phyloP scores from a whole-genome alignment of 805 yeast species.

The Kodamaea hsintzibuensis region DNA sequence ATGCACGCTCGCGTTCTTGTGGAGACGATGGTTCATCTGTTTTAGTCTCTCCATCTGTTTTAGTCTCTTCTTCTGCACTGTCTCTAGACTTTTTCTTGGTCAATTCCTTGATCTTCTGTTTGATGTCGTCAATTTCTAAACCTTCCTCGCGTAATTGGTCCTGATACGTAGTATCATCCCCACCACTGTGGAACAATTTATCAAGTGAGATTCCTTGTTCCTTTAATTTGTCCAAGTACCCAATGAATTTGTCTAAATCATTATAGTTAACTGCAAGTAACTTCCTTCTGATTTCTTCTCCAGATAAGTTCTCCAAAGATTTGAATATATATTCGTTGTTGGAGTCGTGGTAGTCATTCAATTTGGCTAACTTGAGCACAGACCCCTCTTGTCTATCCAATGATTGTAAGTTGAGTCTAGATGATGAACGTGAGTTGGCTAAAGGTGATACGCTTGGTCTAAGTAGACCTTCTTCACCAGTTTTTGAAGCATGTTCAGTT shows the following conservation, averaged over 20 bases:
- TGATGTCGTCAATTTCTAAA: slow-evolving; percentile 14
- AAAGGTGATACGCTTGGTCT: slow-evolving; percentile 14
- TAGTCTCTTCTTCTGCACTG: neutral
- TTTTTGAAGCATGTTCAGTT: neutral
- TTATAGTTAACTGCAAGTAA: slow-evolving; percentile 30
- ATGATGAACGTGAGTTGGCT: slow-evolving; percentile 20
- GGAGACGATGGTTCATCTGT: neutral
- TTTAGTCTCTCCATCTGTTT: neutral
- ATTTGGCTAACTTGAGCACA: slow-evolving; percentile 35
- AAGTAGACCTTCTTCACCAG: neutral
- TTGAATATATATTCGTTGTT: slow-evolving; percentile 10
- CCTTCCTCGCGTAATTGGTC: slow-evolving; percentile 12
- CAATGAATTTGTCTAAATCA: slow-evolving; percentile 37
- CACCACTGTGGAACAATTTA: slow-evolving; percentile 15
- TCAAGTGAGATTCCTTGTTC: slow-evolving; percentile 34
- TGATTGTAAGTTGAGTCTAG: slow-evolving; percentile 33
- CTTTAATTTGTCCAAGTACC: slow-evolving; percentile 31
- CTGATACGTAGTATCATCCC: neutral
- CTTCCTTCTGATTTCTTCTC: slow-evolving; percentile 40
- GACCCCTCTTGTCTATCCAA: slow-evolving; percentile 46
- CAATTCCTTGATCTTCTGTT: slow-evolving; percentile 11
- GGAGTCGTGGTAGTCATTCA: slow-evolving; percentile 22
- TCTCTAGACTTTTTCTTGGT: neutral
- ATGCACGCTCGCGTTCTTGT: neutral
- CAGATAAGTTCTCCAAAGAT: slow-evolving; percentile 23